Percentiles rank a stretch among this genome's conserved stretches.
These are phyloP conservation scores for Coelastrella sp. DNA, from an alignment of 139 green algal genomes.

Conservation along the genomic window DNA sequence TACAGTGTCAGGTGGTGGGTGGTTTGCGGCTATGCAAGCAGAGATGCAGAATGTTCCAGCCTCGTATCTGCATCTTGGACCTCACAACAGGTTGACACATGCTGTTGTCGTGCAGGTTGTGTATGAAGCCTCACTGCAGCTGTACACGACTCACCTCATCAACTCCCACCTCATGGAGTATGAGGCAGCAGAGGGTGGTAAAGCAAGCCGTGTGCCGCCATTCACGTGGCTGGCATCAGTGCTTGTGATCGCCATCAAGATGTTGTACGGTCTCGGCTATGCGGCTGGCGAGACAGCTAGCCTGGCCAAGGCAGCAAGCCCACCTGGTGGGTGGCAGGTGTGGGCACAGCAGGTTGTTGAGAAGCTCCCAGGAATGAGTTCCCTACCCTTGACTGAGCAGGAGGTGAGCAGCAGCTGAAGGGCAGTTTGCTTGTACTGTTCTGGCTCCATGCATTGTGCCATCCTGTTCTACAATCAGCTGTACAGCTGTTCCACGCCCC, in stretches of 20 bases:
- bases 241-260: conserved; percentile 26
- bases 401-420: background rate
- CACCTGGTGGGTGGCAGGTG: background rate
- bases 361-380: conserved; percentile 18
- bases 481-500: no score
- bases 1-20: background rate
- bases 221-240: background rate
- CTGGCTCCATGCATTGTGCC: no score
- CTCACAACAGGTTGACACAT: no score
- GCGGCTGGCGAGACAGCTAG: background rate
- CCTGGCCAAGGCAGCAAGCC: conserved; percentile 13
- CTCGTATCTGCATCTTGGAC: background rate
- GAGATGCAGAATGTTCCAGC: background rate
- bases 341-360: conserved; percentile 19
- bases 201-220: background rate
- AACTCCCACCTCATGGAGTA: background rate
- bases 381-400: background rate
- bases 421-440: background rate
- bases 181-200: background rate
- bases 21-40: background rate
- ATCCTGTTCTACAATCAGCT: no score
- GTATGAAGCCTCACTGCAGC: conserved; percentile 12
- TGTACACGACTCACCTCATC: background rate
- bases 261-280: conserved; percentile 41
- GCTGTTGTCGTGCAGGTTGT: conserved; percentile 6